A percentile compares a stretch with the other conserved stretches of the same genome.
Conservation (phyloP, 2,329 filamentous ascomycete genomes). For the Xylariaceae sp. region DNA sequence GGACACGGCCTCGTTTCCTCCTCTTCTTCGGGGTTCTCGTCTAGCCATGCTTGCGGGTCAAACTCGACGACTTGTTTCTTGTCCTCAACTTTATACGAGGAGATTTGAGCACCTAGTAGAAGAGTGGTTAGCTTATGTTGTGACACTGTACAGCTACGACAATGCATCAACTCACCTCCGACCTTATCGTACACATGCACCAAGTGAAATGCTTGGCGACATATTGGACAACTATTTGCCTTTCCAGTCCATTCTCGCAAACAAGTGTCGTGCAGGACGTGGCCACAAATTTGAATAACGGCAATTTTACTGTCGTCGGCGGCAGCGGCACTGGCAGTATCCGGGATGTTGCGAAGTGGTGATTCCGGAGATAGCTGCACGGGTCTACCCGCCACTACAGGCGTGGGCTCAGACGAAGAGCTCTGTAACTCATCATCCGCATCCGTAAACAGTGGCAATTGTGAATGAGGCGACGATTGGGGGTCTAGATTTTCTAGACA, state of each 20-base stretch:
- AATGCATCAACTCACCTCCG: constrained; percentile 65
- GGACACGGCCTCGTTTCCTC: constrained; percentile 75
- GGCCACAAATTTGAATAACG: constrained; percentile 75
- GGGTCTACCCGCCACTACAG: constrained; percentile 14
- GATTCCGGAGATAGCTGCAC: constrained; percentile 29
- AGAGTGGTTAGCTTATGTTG: constrained; percentile 27
- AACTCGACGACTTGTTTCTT: constrained; percentile 90
- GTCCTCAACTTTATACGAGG: constrained; percentile 70
- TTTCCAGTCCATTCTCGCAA: constrained; percentile 93
- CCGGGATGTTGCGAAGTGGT: constrained; percentile 33
- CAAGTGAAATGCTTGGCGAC: constrained; percentile 85
- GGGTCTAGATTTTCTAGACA: constrained; percentile 63
- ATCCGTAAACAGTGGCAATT: constrained; percentile 26
- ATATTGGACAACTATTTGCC: constrained; percentile 97
- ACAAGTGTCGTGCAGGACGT: constrained; percentile 90
- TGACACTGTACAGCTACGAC: constrained; percentile 1
- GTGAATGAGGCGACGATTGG: constrained; percentile 30
- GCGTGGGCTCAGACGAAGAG: constrained; percentile 14
- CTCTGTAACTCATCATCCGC: constrained; percentile 16
- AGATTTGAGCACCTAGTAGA: constrained; percentile 56
- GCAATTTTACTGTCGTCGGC: constrained; percentile 53
- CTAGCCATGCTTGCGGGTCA: constrained; percentile 73
- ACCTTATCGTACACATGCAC: constrained; percentile 81
- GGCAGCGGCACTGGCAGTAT: constrained; percentile 28
- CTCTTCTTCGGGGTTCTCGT: constrained; percentile 73